Conservation (phyloP, 2,329 filamentous ascomycete genomes). For the Berkeleyomyces basicola region DNA sequence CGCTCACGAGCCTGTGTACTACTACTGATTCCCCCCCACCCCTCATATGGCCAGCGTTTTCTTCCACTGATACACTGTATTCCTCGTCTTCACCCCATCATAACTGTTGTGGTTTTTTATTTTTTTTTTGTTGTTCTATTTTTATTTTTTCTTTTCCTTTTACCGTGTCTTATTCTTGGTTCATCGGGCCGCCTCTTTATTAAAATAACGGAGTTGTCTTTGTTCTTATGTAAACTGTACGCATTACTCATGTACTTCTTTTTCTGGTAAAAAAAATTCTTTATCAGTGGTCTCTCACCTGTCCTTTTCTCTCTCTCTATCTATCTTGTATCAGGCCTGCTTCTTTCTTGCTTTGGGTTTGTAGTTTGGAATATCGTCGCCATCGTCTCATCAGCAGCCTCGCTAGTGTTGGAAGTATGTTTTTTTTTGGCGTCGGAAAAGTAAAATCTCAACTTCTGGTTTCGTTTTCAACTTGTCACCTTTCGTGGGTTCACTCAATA, state of each 20-base stretch:
- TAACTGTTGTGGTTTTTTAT: neutral
- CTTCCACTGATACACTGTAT: neutral
- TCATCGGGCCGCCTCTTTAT: neutral
- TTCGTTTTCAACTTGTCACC: neutral
- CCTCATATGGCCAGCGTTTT: neutral
- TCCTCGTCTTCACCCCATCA: neutral
- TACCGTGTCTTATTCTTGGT: neutral
- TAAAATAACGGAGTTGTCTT: neutral
- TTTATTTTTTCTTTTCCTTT: neutral
- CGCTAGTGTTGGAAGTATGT: too few species aligned
- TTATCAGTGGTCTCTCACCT: neutral
- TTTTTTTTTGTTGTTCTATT: neutral
- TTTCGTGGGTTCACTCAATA: neutral
- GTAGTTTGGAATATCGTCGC: neutral
- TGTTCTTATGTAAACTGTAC: neutral
- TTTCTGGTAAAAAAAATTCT: neutral
- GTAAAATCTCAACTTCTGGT: too few species aligned
- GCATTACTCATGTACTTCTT: neutral
- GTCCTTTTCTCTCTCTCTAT: neutral
- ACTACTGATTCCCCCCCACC: neutral
- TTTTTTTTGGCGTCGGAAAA: too few species aligned
- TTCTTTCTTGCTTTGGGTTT: neutral
- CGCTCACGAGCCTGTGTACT: conserved; percentile 1
- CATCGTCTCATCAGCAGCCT: too few species aligned
- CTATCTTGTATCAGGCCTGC: too few species aligned